These are phyloP conservation scores for Eragrostis curvula DNA, from an alignment of 176 grass and related monocot species.

Conservation along the genomic window DNA sequence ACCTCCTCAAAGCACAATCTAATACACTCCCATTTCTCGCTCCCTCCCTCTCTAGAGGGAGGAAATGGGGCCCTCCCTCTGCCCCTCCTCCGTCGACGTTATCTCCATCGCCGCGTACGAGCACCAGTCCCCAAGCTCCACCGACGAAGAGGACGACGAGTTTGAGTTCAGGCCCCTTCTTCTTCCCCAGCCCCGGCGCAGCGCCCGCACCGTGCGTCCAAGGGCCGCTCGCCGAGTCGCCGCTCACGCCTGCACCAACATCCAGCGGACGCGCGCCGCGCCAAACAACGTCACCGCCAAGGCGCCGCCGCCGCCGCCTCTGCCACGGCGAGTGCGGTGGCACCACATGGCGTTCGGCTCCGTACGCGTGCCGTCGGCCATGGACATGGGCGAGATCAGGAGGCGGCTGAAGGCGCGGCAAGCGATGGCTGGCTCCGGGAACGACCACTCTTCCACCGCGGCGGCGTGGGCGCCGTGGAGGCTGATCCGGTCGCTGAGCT, in stretches of 20 bases:
- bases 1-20: background rate
- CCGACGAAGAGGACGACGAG: conserved; percentile 16
- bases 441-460: background rate
- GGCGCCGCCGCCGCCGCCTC: background rate
- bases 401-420: conserved; percentile 54
- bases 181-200: background rate
- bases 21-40: background rate
- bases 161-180: conserved; percentile 45
- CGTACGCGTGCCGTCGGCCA: conserved; percentile 63
- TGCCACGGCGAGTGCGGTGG: conserved; percentile 47
- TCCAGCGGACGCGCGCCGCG: background rate
- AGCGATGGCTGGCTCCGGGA: background rate
- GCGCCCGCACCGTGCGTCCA: background rate
- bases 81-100: conserved; percentile 23
- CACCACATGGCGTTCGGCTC: conserved; percentile 56
- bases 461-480: conserved; percentile 56
- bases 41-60: background rate
- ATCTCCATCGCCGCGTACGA: conserved; percentile 23
- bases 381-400: conserved; percentile 80
- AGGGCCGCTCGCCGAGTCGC: conserved; percentile 1
- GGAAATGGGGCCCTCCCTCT: conserved; percentile 22
- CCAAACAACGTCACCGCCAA: background rate
- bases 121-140: background rate
- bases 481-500: conserved; percentile 74
- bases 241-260: background rate